Evolutionary conservation across 169 alveolate species (phyloP).

Genomic region (Pseudocohnilembus persalinus): DNA sequence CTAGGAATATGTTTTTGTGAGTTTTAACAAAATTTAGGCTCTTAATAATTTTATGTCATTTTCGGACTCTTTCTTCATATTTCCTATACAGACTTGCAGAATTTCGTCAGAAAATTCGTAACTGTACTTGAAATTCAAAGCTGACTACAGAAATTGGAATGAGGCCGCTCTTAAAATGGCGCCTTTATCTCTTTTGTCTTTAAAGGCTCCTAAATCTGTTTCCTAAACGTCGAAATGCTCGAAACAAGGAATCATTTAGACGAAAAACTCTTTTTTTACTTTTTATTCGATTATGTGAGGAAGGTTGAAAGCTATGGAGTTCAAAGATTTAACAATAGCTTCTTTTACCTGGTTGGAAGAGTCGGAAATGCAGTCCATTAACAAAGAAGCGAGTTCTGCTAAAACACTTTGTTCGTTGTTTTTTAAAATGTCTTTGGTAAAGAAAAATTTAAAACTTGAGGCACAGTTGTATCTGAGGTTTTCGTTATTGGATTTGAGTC

Average conservation of each 20-base stretch:
- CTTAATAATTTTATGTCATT: neutral
- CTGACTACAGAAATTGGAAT: constrained; percentile 56
- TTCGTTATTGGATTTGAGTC: constrained; percentile 25
- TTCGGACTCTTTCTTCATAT: neutral
- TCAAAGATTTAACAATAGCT: constrained; percentile 55
- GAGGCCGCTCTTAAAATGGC: constrained; percentile 77
- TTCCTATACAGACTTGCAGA: neutral
- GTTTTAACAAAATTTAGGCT: neutral
- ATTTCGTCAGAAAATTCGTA: neutral
- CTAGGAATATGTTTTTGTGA: neutral
- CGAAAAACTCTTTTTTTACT: constrained; percentile 16
- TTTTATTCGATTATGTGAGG: constrained; percentile 27
- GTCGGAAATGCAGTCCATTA: constrained; percentile 26
- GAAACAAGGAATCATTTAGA: neutral
- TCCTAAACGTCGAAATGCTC: constrained; percentile 34
- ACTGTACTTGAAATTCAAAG: constrained; percentile 28
- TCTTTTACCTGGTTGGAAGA: constrained; percentile 49
- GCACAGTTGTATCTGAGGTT: constrained; percentile 52
- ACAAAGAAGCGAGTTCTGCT: constrained; percentile 19
- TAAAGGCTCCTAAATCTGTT: constrained; percentile 83
- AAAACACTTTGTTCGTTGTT: constrained; percentile 25
- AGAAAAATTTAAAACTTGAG: constrained; percentile 58
- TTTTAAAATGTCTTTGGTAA: constrained; percentile 30
- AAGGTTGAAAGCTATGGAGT: constrained; percentile 57
- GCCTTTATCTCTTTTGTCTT: constrained; percentile 78